Conservation (phyloP, 768 basidiomycete genomes). For the Flagelloscypha sp. region DNA sequence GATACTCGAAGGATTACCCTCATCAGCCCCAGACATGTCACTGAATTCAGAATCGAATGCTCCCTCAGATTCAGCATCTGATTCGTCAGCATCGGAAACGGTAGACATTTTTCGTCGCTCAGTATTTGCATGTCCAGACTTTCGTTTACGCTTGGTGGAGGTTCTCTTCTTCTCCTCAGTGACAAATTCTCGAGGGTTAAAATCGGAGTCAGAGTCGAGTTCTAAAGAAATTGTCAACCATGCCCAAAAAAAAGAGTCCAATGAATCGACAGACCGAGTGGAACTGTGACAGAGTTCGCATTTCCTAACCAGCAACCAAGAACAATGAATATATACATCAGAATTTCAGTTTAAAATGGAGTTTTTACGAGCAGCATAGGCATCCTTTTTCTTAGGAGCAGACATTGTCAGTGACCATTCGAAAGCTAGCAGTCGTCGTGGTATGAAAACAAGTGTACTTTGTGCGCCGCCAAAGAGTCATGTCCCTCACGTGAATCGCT, state of each 20-base stretch:
- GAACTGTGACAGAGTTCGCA: conserved; percentile 4
- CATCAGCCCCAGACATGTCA: neutral
- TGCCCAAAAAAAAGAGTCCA: neutral
- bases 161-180: conserved; percentile 17
- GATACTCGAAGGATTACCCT: conserved; percentile 23
- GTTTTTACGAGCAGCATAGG: no score
- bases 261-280: conserved; percentile 4
- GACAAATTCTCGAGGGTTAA: conserved; percentile 32
- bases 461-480: no score
- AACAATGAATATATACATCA: no score
- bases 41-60: neutral
- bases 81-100: conserved; percentile 4
- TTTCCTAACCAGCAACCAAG: no score
- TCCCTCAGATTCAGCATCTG: conserved; percentile 20
- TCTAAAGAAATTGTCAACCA: conserved; percentile 20
- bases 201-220: conserved; percentile 42
- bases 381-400: no score
- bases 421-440: no score
- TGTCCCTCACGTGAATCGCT: no score
- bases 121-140: no score
- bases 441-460: no score
- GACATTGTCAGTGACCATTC: no score
- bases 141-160: conserved; percentile 1
- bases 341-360: no score
- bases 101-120: no score